A percentile compares a stretch with the other conserved stretches of the same genome.
phyloP scores from a whole-genome alignment of 129 eudicot species.

The Scalesia atractyloides region DNA sequence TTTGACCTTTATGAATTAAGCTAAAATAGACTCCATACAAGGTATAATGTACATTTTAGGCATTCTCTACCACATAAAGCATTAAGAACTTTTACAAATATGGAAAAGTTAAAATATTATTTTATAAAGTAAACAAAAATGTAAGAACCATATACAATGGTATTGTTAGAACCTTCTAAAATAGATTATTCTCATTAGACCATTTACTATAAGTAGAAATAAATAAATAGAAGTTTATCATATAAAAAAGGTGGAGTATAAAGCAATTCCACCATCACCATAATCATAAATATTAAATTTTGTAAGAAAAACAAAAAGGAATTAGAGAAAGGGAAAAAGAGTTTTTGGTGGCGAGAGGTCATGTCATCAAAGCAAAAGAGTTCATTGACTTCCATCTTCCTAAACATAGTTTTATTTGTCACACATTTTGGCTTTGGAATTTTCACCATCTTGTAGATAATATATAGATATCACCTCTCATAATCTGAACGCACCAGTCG shows the following conservation, averaged over 20 bases:
- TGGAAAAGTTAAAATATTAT: conserved; percentile 21
- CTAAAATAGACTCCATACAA: conserved; percentile 11
- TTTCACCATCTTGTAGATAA: not conserved
- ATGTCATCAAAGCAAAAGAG: conserved; percentile 40
- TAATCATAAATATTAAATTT: not conserved
- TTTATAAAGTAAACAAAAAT: not conserved
- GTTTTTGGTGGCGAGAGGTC: conserved; percentile 37
- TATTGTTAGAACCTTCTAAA: conserved; percentile 29
- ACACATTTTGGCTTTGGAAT: not conserved
- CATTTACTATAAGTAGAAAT: conserved; percentile 31
- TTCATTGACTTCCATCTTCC: conserved; percentile 33
- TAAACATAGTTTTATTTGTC: not conserved
- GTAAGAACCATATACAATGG: conserved; percentile 5
- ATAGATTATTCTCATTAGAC: conserved; percentile 26
- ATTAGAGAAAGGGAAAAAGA: conserved; percentile 17
- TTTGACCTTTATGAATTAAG: conserved; percentile 1
- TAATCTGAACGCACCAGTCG: too few relatives aligned
- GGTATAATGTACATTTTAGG: conserved; percentile 24
- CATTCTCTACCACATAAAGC: conserved; percentile 26
- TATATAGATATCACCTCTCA: not conserved
- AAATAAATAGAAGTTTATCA: not conserved
- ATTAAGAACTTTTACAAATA: conserved; percentile 34
- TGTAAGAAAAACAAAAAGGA: conserved; percentile 1
- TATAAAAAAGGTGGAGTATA: conserved; percentile 27
- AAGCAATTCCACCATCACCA: conserved; percentile 39